These are phyloP conservation scores for Penicillium concentricum DNA, from an alignment of 2,329 filamentous ascomycete species.

Conservation along the genomic window DNA sequence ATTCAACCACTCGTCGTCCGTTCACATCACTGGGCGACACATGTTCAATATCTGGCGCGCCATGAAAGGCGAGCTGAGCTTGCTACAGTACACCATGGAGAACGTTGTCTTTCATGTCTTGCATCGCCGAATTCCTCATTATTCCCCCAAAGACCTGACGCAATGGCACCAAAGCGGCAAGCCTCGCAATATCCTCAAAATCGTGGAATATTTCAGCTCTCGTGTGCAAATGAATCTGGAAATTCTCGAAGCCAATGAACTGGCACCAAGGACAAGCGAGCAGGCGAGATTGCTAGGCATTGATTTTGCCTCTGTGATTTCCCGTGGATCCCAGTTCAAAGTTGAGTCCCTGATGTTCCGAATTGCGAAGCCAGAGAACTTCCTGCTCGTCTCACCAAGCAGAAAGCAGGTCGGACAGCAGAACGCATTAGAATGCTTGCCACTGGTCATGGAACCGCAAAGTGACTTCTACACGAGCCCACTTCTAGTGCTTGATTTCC, in stretches of 20 bases:
- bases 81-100: constrained; percentile 94
- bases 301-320: constrained; percentile 96
- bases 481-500: constrained; percentile 88
- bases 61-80: constrained; percentile 87
- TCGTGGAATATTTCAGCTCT: constrained; percentile 73
- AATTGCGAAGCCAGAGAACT: constrained; percentile 96
- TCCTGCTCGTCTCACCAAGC: constrained; percentile 84
- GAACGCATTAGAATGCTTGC: constrained; percentile 90
- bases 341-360: constrained; percentile 98
- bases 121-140: constrained; percentile 84
- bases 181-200: constrained; percentile 67
- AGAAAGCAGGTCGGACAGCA: constrained; percentile 89
- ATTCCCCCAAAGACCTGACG: constrained; percentile 75
- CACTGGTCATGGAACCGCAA: constrained; percentile 95
- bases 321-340: constrained; percentile 94
- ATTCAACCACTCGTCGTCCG: constrained; percentile 88
- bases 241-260: constrained; percentile 84
- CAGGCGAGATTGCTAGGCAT: constrained; percentile 90
- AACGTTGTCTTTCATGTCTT: constrained; percentile 91
- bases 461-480: constrained; percentile 92
- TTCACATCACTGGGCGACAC: constrained; percentile 88
- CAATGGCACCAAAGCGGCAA: constrained; percentile 73
- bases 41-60: constrained; percentile 97
- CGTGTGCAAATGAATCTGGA: constrained; percentile 82
- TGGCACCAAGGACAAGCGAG: constrained; percentile 86